Evolutionary conservation across 768 basidiomycete species (phyloP), one percentile per base, ranked within the genome.

Genomic region (Leccinum broughii): DNA sequence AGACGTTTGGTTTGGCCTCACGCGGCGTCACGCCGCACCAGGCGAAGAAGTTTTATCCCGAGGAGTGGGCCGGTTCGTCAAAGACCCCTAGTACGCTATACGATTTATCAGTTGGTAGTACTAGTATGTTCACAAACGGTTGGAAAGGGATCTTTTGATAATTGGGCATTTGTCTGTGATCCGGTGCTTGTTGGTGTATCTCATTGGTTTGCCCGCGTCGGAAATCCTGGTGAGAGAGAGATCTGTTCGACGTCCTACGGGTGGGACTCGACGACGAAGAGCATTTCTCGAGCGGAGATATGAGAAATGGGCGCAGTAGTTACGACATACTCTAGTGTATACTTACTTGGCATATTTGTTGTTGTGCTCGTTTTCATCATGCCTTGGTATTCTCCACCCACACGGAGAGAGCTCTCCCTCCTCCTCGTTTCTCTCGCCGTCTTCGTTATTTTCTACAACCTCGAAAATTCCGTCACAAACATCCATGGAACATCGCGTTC

Each of bases 171-270:
- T n/a, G n/a, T n/a, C n/a, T n/a, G n/a, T n/a, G n/a, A n/a, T n/a
- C n/a, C n/a, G 55, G 90, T 99, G 97, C 77, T 81, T 99, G 60
- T 84, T 98, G 50, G 89, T 94, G 3, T 94, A 94, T 73, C 87
- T 93, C 67, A 34, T 34, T 13, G 34, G 5, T 34, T 13, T 34
- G 11, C 11, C 95, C 6, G 93, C 95, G 1, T 89, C 90, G 28
- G 97, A 99, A 72, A 97, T 98, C 50, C 97, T 96, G 0, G 95
- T 94, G 1, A 96, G 39, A 85, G 97, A 96, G 97, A 0, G 97
- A 99, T 71, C 78, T 98, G 24, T 82, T 98, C 92, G 3, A 88
- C 92, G 10, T 91, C 89, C 6, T 93, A 93, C 66, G 95, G 95
- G 30, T 30, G 30, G 30, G 30, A 30, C 30, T 14, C 32, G 32